These are phyloP conservation scores for Dactylis glomerata DNA, from an alignment of 176 grass and related monocot species.

Conservation along the genomic window DNA sequence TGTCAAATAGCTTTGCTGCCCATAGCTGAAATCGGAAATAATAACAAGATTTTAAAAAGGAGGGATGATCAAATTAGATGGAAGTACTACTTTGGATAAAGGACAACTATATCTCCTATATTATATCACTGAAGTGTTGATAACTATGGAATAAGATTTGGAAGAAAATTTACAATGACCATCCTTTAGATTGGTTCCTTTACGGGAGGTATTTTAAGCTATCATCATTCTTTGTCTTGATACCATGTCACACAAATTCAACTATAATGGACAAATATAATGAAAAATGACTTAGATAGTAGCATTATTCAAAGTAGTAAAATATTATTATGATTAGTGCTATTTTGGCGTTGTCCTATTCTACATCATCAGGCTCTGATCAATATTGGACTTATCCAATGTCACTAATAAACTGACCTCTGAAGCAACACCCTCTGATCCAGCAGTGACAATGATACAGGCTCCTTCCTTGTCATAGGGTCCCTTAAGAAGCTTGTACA, in stretches of 20 bases:
- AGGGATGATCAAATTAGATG: background rate
- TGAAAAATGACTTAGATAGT: background rate
- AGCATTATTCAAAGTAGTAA: background rate
- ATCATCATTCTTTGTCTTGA: background rate
- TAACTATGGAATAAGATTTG: background rate
- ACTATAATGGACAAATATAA: background rate
- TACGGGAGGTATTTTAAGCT: background rate
- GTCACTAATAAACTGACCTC: conserved; percentile 45
- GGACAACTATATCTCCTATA: background rate
- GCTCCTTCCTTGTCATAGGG: conserved; percentile 90
- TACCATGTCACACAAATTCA: background rate
- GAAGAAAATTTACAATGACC: background rate
- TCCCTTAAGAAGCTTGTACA: conserved; percentile 73
- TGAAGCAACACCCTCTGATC: conserved; percentile 58
- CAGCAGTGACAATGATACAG: conserved; percentile 69
- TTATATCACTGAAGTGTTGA: background rate
- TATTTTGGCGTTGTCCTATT: background rate
- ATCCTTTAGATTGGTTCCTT: background rate
- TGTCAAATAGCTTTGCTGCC: conserved; percentile 69
- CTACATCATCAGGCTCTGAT: background rate
- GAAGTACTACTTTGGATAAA: background rate
- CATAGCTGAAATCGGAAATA: conserved; percentile 47
- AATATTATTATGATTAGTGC: background rate
- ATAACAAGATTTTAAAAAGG: background rate
- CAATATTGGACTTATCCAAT: background rate